Conservation (phyloP, 2,329 filamentous ascomycete genomes). For the Daldinia sp. region DNA sequence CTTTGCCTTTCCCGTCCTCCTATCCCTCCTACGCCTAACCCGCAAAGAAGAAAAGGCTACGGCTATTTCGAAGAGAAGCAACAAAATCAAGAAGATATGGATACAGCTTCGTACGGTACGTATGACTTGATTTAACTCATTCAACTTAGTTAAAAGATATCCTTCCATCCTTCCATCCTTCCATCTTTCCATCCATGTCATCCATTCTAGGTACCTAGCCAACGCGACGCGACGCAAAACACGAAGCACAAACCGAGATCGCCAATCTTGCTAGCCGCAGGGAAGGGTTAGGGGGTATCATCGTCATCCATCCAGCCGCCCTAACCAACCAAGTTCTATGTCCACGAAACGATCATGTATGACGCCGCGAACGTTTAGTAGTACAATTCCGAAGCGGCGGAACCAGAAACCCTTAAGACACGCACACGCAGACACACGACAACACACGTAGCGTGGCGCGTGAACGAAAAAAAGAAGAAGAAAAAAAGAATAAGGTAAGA, state of each 20-base stretch:
- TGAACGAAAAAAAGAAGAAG: not conserved
- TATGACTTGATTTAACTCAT: too few relatives aligned
- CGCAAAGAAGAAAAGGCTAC: too few relatives aligned
- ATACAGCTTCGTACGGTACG: too few relatives aligned
- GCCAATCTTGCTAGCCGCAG: not conserved
- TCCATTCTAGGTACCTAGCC: not conserved
- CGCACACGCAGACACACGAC: slow-evolving; percentile 6
- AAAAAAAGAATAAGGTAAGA: not conserved
- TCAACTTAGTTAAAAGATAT: too few relatives aligned
- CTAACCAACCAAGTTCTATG: slow-evolving; percentile 22
- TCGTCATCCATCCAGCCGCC: slow-evolving; percentile 5
- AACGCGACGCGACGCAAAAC: too few relatives aligned
- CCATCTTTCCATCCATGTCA: too few relatives aligned
- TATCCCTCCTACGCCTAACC: too few relatives aligned
- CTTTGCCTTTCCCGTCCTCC: too few relatives aligned
- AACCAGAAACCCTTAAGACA: not conserved
- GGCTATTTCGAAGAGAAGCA: too few relatives aligned
- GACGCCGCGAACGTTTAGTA: not conserved
- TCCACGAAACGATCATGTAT: slow-evolving; percentile 16
- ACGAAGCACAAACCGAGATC: too few relatives aligned
- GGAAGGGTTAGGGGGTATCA: slow-evolving; percentile 9
- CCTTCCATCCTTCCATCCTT: too few relatives aligned
- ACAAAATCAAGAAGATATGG: too few relatives aligned
- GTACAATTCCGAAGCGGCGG: not conserved
- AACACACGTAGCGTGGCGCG: not conserved